These are phyloP conservation scores for Colletotrichum sp. DNA, from an alignment of 2,329 filamentous ascomycete species.

Conservation along the genomic window DNA sequence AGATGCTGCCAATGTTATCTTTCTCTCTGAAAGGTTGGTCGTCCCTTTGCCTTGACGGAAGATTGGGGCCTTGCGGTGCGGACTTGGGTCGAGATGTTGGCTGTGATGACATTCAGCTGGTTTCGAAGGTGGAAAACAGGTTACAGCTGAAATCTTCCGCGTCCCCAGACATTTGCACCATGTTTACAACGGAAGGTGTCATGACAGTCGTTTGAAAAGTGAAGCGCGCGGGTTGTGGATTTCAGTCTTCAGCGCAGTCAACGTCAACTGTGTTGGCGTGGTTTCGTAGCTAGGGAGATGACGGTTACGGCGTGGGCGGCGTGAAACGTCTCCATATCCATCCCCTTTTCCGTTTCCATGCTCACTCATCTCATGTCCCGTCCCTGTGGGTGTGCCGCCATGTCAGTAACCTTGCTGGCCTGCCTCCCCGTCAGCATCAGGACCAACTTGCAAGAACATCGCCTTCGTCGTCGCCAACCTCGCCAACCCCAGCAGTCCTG, in stretches of 20 bases:
- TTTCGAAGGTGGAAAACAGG: neutral
- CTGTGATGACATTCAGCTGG: neutral
- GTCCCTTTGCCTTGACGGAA: neutral
- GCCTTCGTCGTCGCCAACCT: fast-evolving
- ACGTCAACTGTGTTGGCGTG: neutral
- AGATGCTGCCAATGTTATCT: no score
- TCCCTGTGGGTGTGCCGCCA: neutral
- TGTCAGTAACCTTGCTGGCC: no score
- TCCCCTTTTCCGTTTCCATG: neutral
- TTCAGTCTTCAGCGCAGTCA: neutral
- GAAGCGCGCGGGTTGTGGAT: neutral
- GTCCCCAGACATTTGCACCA: neutral
- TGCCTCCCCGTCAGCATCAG: no score
- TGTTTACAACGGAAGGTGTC: neutral
- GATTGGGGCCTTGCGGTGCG: fast-evolving
- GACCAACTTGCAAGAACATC: no score
- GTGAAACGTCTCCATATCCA: neutral
- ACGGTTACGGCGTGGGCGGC: no score
- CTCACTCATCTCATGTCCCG: neutral
- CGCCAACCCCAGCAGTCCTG: neutral
- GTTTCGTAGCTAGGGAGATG: neutral
- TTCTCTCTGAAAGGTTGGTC: no score
- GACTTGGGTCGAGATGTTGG: neutral
- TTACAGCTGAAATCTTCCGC: neutral
- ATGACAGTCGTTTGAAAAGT: neutral